These are phyloP conservation scores for Emmonsia crescens DNA, from an alignment of 2,329 filamentous ascomycete species.

Conservation along the genomic window DNA sequence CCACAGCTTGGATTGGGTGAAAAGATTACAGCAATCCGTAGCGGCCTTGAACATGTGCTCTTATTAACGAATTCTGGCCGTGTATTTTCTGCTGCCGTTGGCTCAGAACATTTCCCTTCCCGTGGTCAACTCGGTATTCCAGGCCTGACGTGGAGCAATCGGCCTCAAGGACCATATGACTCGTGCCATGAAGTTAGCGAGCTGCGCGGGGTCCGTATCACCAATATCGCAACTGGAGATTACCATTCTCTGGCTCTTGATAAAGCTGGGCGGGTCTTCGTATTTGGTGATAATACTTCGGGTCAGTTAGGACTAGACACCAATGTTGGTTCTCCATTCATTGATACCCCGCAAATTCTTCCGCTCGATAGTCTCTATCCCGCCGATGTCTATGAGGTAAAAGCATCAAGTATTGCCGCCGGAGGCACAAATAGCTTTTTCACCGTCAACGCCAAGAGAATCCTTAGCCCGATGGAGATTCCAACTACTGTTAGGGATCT, in stretches of 20 bases:
- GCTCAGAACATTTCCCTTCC: slow-evolving; percentile 63
- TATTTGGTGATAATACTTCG: slow-evolving; percentile 80
- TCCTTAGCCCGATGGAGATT: slow-evolving; percentile 39
- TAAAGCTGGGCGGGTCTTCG: slow-evolving; percentile 64
- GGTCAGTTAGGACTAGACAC: slow-evolving; percentile 85
- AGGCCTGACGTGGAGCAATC: slow-evolving; percentile 66
- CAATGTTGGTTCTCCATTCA: slow-evolving; percentile 47
- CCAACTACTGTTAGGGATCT: slow-evolving; percentile 32
- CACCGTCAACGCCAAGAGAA: slow-evolving; percentile 62
- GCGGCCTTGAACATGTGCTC: slow-evolving; percentile 76
- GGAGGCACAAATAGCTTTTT: slow-evolving; percentile 84
- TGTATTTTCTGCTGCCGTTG: slow-evolving; percentile 79
- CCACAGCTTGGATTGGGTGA: slow-evolving; percentile 60
- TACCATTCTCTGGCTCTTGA: slow-evolving; percentile 74
- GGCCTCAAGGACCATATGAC: slow-evolving; percentile 69
- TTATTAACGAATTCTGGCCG: slow-evolving; percentile 76
- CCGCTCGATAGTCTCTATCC: slow-evolving; percentile 63
- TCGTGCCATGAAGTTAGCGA: slow-evolving; percentile 67
- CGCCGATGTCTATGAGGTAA: slow-evolving; percentile 50
- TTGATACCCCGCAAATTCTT: slow-evolving; percentile 61
- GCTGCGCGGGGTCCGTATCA: slow-evolving; percentile 59
- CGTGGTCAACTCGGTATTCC: slow-evolving; percentile 81
- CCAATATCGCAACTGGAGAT: slow-evolving; percentile 71
- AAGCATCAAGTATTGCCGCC: slow-evolving; percentile 67
- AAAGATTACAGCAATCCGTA: slow-evolving; percentile 60